Conservation (phyloP, 2,329 filamentous ascomycete species). For the Arthrocladium fulminans region DNA sequence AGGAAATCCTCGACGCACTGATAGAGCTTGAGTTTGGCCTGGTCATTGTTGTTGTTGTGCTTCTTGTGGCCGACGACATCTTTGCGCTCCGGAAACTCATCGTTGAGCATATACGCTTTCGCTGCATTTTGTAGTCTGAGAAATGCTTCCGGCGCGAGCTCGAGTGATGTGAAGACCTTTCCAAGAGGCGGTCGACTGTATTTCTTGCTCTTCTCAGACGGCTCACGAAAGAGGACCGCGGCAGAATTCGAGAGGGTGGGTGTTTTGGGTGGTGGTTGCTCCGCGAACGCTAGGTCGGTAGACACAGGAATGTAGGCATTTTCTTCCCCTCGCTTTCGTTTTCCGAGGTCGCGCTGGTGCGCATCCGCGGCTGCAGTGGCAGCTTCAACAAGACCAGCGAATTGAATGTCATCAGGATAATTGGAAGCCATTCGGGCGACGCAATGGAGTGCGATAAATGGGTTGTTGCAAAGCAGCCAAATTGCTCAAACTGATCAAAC, state of each 20-base stretch:
- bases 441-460: not conserved
- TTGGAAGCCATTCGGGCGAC: not conserved
- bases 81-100: slow-evolving; percentile 45
- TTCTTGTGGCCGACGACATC: slow-evolving; percentile 48
- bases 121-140: slow-evolving; percentile 47
- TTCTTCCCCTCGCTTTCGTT: slow-evolving; percentile 34
- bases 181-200: slow-evolving; percentile 51
- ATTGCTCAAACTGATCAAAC: slow-evolving; percentile 7
- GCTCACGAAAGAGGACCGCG: slow-evolving; percentile 44
- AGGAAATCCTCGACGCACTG: slow-evolving; percentile 49
- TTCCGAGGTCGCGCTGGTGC: slow-evolving; percentile 24
- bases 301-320: slow-evolving; percentile 28
- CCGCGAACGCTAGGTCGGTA: slow-evolving; percentile 14
- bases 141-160: slow-evolving; percentile 49
- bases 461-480: slow-evolving; percentile 1
- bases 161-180: slow-evolving; percentile 48
- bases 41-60: slow-evolving; percentile 46
- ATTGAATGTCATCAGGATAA: slow-evolving; percentile 31
- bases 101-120: slow-evolving; percentile 50
- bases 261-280: slow-evolving; percentile 10
- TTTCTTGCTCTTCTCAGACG: slow-evolving; percentile 43
- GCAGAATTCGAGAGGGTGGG: slow-evolving; percentile 44
- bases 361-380: slow-evolving; percentile 36
- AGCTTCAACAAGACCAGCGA: slow-evolving; percentile 39
- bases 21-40: slow-evolving; percentile 49